A percentile compares a stretch with the other conserved stretches of the same genome.
phyloP scores from a whole-genome alignment of 139 green algal species.

The Haematococcus sp. region DNA sequence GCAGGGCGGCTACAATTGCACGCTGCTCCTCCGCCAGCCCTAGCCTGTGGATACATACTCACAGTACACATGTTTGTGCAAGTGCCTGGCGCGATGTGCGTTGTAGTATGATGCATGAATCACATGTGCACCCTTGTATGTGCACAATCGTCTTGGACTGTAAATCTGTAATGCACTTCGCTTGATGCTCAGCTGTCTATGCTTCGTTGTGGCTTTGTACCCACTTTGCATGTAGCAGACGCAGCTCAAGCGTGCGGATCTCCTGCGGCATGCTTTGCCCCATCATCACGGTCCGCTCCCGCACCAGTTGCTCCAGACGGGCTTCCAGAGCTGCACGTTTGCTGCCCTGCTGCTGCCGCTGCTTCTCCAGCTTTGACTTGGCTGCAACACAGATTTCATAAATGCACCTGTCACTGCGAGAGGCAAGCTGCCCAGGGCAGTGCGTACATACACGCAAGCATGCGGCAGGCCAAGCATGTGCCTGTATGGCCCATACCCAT shows the following conservation, averaged over 20 bases:
- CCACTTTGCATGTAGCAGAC: constrained; percentile 3
- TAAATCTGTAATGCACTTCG: too few relatives aligned
- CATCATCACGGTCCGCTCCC: not conserved
- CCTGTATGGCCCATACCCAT: too few relatives aligned
- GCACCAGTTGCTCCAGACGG: not conserved
- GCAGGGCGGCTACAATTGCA: constrained; percentile 29
- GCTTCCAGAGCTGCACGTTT: not conserved
- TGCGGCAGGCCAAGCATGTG: too few relatives aligned
- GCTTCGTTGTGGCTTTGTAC: too few relatives aligned
- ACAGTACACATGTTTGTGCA: too few relatives aligned
- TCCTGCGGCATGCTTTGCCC: not conserved
- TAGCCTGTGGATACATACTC: not conserved
- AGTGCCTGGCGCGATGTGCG: too few relatives aligned
- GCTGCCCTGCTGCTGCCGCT: not conserved
- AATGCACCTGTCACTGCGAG: too few relatives aligned
- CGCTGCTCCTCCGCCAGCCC: constrained; percentile 43
- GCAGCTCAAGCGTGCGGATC: not conserved
- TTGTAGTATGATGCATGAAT: too few relatives aligned
- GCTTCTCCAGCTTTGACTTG: not conserved
- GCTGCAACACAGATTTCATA: not conserved
- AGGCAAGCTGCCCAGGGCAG: too few relatives aligned
- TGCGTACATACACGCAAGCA: too few relatives aligned
- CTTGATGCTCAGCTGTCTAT: not conserved
- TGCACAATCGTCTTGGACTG: too few relatives aligned
- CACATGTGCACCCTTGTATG: too few relatives aligned